A percentile compares a stretch with the other conserved stretches of the same genome.
Evolutionary conservation across 805 yeast species (phyloP).

Genomic region (Metschnikowia similis): DNA sequence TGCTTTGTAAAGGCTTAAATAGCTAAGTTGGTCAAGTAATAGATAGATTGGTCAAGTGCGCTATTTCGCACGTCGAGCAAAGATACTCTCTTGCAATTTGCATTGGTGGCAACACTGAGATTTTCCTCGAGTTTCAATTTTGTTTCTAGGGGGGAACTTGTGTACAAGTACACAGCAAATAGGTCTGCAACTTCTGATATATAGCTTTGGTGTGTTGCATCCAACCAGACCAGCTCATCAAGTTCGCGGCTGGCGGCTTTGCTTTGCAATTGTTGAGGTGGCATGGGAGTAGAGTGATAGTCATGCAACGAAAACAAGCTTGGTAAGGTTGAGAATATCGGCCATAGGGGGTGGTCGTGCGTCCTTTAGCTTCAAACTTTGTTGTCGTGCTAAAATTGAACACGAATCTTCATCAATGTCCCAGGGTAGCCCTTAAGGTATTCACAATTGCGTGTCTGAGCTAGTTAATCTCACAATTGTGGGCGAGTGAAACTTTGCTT

Average conservation of each 20-base stretch:
- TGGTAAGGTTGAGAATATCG: too few species aligned
- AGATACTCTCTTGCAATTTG: background rate
- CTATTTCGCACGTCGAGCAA: background rate
- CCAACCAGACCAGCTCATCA: too few species aligned
- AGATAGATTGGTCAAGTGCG: background rate
- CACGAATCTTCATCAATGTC: background rate
- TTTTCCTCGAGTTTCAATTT: background rate
- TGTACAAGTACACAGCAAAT: background rate
- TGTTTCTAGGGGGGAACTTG: background rate
- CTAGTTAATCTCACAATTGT: background rate
- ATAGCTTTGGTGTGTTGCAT: background rate
- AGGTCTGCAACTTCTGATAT: background rate
- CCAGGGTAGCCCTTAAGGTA: background rate
- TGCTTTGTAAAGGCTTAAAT: background rate
- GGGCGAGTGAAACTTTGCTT: constrained; percentile 9
- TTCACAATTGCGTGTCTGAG: background rate
- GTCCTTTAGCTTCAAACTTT: background rate
- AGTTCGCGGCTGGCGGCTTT: background rate
- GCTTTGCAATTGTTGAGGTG: too few species aligned
- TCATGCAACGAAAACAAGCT: too few species aligned
- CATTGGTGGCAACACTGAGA: background rate
- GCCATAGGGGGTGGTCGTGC: background rate
- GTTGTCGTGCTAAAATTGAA: background rate
- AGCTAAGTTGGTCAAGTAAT: background rate
- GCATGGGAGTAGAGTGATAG: background rate